Evolutionary conservation across 176 grass and related monocot genomes (phyloP), one percentile per base, ranked within the genome.

Genomic region (Oryza brachyantha): DNA sequence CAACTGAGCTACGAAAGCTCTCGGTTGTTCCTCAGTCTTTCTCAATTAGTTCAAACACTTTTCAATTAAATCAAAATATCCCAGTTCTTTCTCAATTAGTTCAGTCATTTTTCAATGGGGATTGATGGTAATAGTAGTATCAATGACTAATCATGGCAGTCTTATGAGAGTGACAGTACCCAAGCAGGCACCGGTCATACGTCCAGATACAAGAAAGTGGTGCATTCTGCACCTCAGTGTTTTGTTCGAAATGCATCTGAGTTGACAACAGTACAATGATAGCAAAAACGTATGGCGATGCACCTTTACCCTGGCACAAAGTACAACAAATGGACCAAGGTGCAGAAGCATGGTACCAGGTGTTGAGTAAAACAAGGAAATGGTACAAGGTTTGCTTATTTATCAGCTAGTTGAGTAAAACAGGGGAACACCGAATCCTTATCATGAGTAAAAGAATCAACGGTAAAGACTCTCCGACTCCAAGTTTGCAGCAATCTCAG

Each of bases 401-500:
- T 81, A 76, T 89, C 42, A 17, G 81, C 72, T 81, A 81, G 57
- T 35, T 38, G 34, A 46, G 37, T 13, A 66, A 76, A 76, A 77
- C 0, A 76, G 37, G 35, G 28, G 74, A 74, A 72, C 37, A 17
- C 10, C 0, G 21, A 22, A 37, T 27, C 62, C 57, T 77, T 24
- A 35, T 59, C 45, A n/a, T 25, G 22, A 13, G 3, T 45, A 35
- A 10, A n/a, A 1, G 57, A 32, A 76, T 99, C 90, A 99, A 32
- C 96, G 96, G 75, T 89, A 95, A 67, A 99, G 92, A 75, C 90
- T 92, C 78, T 99, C 96, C 0, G 90, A 89, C 90, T 86, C 88
- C 80, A 99, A 85, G 41, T 99, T 99, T 61, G 85, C 92, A 29
- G 96, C 90, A 86, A 99, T 95, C 86, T 99, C 92, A 1, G 96